Conservation (phyloP, 78 protist species). For the Protostelium mycophagum region DNA sequence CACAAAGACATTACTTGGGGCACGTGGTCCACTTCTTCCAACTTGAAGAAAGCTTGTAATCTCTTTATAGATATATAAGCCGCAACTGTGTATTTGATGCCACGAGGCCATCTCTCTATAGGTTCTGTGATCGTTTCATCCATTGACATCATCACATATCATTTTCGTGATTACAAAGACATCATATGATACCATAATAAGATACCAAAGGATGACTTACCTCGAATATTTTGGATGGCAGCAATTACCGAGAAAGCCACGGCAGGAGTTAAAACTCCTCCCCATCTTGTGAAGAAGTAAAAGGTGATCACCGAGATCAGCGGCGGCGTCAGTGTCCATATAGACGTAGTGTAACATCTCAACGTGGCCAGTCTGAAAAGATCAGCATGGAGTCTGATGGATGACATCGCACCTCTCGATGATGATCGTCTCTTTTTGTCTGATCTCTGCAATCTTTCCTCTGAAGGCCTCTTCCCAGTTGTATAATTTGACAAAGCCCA, state of each 20-base stretch:
- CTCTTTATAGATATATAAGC: not conserved
- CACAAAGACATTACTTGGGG: not conserved
- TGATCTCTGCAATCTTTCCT: slow-evolving; percentile 19
- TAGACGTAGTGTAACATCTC: slow-evolving; percentile 20
- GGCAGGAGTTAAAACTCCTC: slow-evolving; percentile 63
- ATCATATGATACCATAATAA: slow-evolving; percentile 34
- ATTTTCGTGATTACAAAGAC: slow-evolving; percentile 44
- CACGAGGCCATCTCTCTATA: slow-evolving; percentile 36
- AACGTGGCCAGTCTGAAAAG: slow-evolving; percentile 10
- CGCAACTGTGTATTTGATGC: not conserved
- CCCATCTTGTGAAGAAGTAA: slow-evolving; percentile 27
- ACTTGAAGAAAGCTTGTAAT: not conserved
- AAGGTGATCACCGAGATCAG: slow-evolving; percentile 70
- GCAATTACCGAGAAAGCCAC: slow-evolving; percentile 80
- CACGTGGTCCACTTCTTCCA: not conserved
- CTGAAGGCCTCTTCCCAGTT: slow-evolving; percentile 74
- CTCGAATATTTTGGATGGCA: slow-evolving; percentile 70
- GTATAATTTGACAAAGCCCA: slow-evolving; percentile 60
- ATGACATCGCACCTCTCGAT: slow-evolving; percentile 12
- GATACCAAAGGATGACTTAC: slow-evolving; percentile 61
- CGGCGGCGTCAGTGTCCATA: slow-evolving; percentile 71
- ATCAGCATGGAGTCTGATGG: too few species aligned
- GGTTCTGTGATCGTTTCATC: slow-evolving; percentile 13
- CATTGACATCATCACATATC: slow-evolving; percentile 30
- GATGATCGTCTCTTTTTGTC: slow-evolving; percentile 8